Evolutionary conservation across 306 rosid genomes (phyloP), one percentile per base, ranked within the genome.

Genomic region (Dalbergia cochinchinensis): DNA sequence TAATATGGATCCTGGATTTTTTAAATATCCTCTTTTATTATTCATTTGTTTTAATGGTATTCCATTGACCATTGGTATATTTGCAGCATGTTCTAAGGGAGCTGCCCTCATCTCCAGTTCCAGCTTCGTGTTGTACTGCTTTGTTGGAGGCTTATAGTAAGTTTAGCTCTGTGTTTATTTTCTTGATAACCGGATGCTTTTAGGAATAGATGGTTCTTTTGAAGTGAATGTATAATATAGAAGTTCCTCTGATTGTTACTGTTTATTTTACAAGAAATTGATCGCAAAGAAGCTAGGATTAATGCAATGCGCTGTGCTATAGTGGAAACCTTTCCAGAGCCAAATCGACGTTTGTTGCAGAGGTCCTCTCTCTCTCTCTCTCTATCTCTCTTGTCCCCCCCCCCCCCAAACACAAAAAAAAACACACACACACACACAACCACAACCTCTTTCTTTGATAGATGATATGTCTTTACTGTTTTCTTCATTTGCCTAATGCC

Each of bases 81-180:
- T 82, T 87, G 80, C 96, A 96, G 99, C 97, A 93, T 89, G 97
- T 96, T 80, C 80, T 96, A 41, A 89, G 98, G 83, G 99, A 96
- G 90, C 93, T 96, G 41, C 99, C 98, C 18, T 96, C 99, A 33
- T 96, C 99, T 82, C 99, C 99, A 39, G 99, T 96, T 82, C 98
- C 99, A 47, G 99, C 98, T 35, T 92, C 99, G 47, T 96, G 99
- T 86, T 96, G 99, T 85, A 93, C 97, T 73, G 94, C 99, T 18
- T 85, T 96, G 84, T 92, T 96, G 79, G 99, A 96, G 89, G 97
- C 96, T 84, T 93, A 90, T 74, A 96, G 99, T 96, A 90, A 90
- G 99, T 89, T 78, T 63, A 66, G 42, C 60, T 33, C 68, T 11
- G 16, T 78, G 50, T 16, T 80, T 74, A 14, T 47, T 47, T 65